phyloP scores from a whole-genome alignment of 371 early-diverging fungal species.

The Syncephalastrum racemosum region DNA sequence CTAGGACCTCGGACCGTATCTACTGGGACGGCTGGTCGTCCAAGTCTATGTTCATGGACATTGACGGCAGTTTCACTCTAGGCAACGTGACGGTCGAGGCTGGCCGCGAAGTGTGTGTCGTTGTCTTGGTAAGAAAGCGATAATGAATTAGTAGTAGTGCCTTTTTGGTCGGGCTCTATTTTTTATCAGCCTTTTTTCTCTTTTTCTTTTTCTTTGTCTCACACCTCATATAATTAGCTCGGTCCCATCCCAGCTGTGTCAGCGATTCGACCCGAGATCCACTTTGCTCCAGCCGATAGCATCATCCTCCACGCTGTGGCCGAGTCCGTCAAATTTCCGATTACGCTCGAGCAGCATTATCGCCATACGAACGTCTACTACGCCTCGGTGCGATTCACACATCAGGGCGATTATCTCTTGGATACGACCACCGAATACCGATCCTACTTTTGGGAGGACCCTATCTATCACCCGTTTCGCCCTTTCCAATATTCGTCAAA shows the following conservation, averaged over 20 bases:
- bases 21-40: slow-evolving; percentile 34
- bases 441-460: slow-evolving; percentile 44
- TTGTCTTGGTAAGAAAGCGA: slow-evolving; percentile 20
- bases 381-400: slow-evolving; percentile 24
- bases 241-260: slow-evolving; percentile 42
- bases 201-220: slow-evolving; percentile 4
- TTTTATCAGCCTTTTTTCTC: background rate
- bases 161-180: slow-evolving; percentile 2
- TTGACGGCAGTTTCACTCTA: slow-evolving; percentile 23
- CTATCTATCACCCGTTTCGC: slow-evolving; percentile 25
- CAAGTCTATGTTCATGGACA: slow-evolving; percentile 27
- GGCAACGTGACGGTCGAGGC: slow-evolving; percentile 15
- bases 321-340: slow-evolving; percentile 16
- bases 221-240: slow-evolving; percentile 15
- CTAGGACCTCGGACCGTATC: slow-evolving; percentile 23
- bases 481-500: slow-evolving; percentile 31
- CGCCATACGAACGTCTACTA: slow-evolving; percentile 31
- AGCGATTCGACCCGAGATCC: slow-evolving; percentile 21
- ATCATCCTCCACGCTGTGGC: slow-evolving; percentile 31
- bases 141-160: slow-evolving; percentile 1
- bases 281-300: slow-evolving; percentile 34
- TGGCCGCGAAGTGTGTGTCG: slow-evolving; percentile 22
- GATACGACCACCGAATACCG: slow-evolving; percentile 34
- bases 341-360: slow-evolving; percentile 24
- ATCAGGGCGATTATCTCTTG: slow-evolving; percentile 19